Evolutionary conservation across 2,329 filamentous ascomycete species (phyloP).

Genomic region (Escovopsis weberi): DNA sequence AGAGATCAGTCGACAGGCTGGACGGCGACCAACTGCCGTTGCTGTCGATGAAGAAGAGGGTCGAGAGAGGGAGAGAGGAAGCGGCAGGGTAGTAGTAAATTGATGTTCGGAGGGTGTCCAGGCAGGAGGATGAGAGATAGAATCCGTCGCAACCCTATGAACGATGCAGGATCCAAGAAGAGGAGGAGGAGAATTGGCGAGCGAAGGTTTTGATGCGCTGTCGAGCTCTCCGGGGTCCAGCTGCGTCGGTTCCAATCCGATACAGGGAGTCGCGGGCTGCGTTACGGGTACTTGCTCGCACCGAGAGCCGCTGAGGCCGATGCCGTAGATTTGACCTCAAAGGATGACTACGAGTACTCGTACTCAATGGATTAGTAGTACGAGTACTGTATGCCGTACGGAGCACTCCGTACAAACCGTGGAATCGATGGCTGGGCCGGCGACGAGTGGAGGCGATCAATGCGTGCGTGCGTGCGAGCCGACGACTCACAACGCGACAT

Average conservation of each 20-base stretch:
- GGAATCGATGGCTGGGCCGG: conserved; percentile 1
- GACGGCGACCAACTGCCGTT: no score
- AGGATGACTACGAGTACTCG: no score
- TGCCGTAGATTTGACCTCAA: no score
- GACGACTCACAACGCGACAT: conserved; percentile 9
- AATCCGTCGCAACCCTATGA: neutral
- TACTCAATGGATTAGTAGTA: no score
- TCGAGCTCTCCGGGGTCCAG: neutral
- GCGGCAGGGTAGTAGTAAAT: no score
- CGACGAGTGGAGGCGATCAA: conserved; percentile 6
- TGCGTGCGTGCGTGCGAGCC: neutral
- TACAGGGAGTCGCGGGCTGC: neutral
- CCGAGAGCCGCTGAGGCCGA: no score
- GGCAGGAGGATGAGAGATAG: neutral
- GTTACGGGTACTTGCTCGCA: neutral
- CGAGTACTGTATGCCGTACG: no score
- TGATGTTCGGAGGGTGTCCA: no score
- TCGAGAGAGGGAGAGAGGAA: neutral
- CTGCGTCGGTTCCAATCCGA: no score
- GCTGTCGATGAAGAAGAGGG: neutral
- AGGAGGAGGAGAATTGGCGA: conserved; percentile 1
- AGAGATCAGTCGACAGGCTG: no score
- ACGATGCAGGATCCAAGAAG: neutral
- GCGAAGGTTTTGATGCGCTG: conserved; percentile 5
- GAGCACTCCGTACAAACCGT: no score